Conservation (phyloP, 2,329 filamentous ascomycete species). For the Ophiostoma montium region DNA sequence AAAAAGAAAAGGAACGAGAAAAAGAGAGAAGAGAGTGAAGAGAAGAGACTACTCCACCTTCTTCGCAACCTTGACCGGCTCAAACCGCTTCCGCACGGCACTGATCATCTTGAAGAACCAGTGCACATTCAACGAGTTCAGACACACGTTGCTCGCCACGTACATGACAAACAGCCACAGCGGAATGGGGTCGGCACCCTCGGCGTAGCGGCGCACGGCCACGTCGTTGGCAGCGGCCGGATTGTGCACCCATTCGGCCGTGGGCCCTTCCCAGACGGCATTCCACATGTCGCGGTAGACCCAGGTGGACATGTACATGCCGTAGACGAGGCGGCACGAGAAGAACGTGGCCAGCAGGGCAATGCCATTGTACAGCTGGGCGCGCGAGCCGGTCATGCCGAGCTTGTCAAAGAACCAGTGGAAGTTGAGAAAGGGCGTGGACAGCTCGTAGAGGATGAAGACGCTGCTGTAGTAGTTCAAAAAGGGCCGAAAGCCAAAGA, state of each 20-base stretch:
- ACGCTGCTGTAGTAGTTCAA: slow-evolving; percentile 68
- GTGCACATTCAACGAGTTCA: slow-evolving; percentile 67
- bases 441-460: slow-evolving; percentile 81
- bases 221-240: slow-evolving; percentile 17
- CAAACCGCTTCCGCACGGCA: slow-evolving; percentile 63
- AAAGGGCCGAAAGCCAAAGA: slow-evolving; percentile 67
- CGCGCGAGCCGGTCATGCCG: slow-evolving; percentile 57
- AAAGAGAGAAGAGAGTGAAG: not conserved
- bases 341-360: slow-evolving; percentile 62
- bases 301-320: slow-evolving; percentile 54
- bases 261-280: slow-evolving; percentile 33
- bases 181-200: slow-evolving; percentile 39
- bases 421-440: slow-evolving; percentile 71
- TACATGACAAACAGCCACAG: slow-evolving; percentile 57
- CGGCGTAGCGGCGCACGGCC: slow-evolving; percentile 35
- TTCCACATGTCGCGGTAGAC: slow-evolving; percentile 58
- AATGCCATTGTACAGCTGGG: slow-evolving; percentile 68
- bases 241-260: slow-evolving; percentile 14
- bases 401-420: slow-evolving; percentile 91
- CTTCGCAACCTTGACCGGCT: slow-evolving; percentile 24
- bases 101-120: slow-evolving; percentile 84
- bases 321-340: slow-evolving; percentile 62
- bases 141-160: slow-evolving; percentile 51
- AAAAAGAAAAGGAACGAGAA: too few relatives aligned
- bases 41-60: not conserved